Evolutionary conservation across 164 flowering plant species (phyloP).

Genomic region (Taxillus chinensis): DNA sequence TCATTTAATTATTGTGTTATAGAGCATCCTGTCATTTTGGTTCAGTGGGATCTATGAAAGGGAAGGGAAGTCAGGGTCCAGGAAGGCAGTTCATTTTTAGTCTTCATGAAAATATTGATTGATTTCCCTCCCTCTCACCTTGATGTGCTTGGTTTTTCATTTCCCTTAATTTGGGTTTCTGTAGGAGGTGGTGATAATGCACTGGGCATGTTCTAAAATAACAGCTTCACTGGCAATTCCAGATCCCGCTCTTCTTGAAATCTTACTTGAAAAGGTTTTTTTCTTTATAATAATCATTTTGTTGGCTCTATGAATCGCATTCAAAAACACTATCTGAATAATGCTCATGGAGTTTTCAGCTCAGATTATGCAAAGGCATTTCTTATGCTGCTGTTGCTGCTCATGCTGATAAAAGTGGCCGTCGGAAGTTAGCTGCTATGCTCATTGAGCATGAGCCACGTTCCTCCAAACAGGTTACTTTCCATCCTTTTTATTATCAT

Average conservation of each 20-base stretch:
- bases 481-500: background rate
- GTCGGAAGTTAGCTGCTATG: slow-evolving; percentile 91
- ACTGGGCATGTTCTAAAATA: slow-evolving; percentile 95
- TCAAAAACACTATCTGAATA: slow-evolving; percentile 7
- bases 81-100: too few species aligned
- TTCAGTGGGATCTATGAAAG: too few species aligned
- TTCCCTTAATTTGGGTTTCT: slow-evolving; percentile 14
- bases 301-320: background rate
- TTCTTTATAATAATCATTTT: slow-evolving; percentile 2
- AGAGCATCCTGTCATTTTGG: too few species aligned
- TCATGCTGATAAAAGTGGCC: slow-evolving; percentile 86
- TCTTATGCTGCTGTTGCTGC: slow-evolving; percentile 99
- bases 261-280: slow-evolving; percentile 82
- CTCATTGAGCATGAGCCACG: slow-evolving; percentile 95
- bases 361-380: slow-evolving; percentile 79
- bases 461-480: slow-evolving; percentile 79
- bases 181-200: slow-evolving; percentile 95
- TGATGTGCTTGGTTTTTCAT: background rate
- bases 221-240: slow-evolving; percentile 67
- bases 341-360: slow-evolving; percentile 35
- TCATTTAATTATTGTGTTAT: background rate
- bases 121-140: too few species aligned
- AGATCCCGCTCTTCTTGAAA: slow-evolving; percentile 72
- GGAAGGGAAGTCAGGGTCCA: too few species aligned
- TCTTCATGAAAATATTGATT: too few species aligned